Evolutionary conservation across 2,329 filamentous ascomycete genomes (phyloP), one percentile per base, ranked within the genome.

Genomic region (Simplicillium sp.): DNA sequence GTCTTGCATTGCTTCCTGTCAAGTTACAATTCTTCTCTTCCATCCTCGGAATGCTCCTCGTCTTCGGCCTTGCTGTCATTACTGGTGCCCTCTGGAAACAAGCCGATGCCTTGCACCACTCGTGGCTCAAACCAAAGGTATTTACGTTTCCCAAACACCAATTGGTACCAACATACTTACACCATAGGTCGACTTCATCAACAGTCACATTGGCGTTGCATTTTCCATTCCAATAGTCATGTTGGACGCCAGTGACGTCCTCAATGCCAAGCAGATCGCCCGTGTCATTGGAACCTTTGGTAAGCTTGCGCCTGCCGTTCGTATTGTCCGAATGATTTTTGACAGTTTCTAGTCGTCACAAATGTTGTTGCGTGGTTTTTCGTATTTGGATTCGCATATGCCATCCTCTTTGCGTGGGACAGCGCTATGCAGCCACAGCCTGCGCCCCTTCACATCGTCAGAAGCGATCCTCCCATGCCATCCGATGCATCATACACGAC

Each of bases 211-310:
- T 47, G 70, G 70, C 0, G 50, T 73, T 6, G 71, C 67, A 3
- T 75, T 75, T 46, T 65, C 67, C 0, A 60, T 73, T 3, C 71
- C 71, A 0, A 61, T 75, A 3, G 54, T 72, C 2, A 66, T 67
- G 57, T 60, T 73, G 12, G 61, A 64, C 32, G 49, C 56, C n/a
- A 49, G 52, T 3, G 45, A 61, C 7, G 48, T 60, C 11, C 45
- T 65, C 7, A 51, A 55, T 14, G 48, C 53, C 14, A 46, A 42
- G 3, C 53, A 56, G 1, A 59, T 73, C n/a, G 68, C 61, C 5
- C 50, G 62, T 14, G 60, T 73, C 7, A 59, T 69, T 14, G 59
- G 56, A 3, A 65, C 62, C 25, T 73, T 71, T 40, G 43, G 70
- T 73, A 46, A 29, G 63, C 7, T 11, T 5, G 6, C 2, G 3